These are phyloP conservation scores for Sedum album DNA, from an alignment of 164 flowering plant genomes.

Conservation along the genomic window DNA sequence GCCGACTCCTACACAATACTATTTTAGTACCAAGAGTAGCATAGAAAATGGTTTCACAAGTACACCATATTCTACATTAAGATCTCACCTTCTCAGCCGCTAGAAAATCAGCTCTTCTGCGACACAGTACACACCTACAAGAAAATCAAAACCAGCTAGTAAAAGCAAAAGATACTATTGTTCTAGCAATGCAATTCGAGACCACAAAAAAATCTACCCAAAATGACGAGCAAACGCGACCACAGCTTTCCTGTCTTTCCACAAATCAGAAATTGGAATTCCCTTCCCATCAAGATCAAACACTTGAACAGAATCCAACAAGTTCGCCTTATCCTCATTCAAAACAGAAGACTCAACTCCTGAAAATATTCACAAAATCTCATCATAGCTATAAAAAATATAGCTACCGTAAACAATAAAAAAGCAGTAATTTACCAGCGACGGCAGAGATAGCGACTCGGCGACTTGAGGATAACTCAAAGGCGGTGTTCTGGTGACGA, in stretches of 20 bases:
- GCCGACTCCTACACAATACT: neutral
- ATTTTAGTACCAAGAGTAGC: neutral
- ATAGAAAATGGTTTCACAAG: neutral
- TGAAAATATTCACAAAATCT: slow-evolving; percentile 11
- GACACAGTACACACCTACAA: slow-evolving; percentile 86
- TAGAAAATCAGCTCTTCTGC: slow-evolving; percentile 85
- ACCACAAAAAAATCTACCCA: slow-evolving; percentile 35
- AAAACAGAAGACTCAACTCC: slow-evolving; percentile 28
- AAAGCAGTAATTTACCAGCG: neutral
- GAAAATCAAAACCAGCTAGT: neutral
- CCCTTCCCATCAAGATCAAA: slow-evolving; percentile 62
- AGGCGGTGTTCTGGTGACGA: neutral
- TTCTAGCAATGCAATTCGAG: neutral
- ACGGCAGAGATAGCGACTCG: neutral
- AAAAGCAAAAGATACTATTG: neutral
- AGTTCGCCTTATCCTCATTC: slow-evolving; percentile 25
- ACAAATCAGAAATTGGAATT: slow-evolving; percentile 63
- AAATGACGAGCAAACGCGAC: slow-evolving; percentile 97
- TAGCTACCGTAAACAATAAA: neutral
- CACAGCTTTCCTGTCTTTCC: slow-evolving; percentile 92
- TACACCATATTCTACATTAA: neutral
- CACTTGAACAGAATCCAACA: slow-evolving; percentile 53
- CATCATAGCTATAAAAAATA: neutral
- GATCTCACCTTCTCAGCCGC: slow-evolving; percentile 43
- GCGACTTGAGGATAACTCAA: neutral